A percentile compares a stretch with the other conserved stretches of the same genome.
These are phyloP conservation scores for Osmanthus fragrans DNA, from an alignment of 257 asterid species.

Conservation along the genomic window DNA sequence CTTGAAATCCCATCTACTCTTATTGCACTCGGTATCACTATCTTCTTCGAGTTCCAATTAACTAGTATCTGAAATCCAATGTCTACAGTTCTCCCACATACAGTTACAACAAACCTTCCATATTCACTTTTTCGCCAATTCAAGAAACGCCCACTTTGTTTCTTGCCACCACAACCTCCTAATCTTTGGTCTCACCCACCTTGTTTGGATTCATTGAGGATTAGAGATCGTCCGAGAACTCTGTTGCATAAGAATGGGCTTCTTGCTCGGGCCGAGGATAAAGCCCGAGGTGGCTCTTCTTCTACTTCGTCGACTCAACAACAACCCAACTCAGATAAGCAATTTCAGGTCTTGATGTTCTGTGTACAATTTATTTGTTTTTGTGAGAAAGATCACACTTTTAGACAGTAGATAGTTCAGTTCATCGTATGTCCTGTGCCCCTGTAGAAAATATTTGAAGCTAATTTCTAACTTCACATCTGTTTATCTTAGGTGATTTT, in stretches of 20 bases:
- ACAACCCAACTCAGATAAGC: constrained; percentile 36
- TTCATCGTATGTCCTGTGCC: background rate
- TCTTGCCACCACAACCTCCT: constrained; percentile 15
- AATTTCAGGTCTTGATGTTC: constrained; percentile 44
- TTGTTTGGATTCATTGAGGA: constrained; percentile 20
- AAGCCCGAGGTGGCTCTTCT: constrained; percentile 47
- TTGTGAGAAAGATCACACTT: constrained; percentile 5
- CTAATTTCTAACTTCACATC: background rate
- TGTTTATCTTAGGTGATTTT: background rate
- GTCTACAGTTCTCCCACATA: constrained; percentile 48
- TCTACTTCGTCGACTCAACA: constrained; percentile 46
- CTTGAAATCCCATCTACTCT: constrained; percentile 19
- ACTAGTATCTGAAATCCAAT: constrained; percentile 27
- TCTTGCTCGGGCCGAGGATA: constrained; percentile 71
- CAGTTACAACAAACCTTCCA: constrained; percentile 31
- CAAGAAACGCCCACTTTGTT: constrained; percentile 25
- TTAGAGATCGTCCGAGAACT: constrained; percentile 30
- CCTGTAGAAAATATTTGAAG: background rate
- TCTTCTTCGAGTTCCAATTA: constrained; percentile 19
- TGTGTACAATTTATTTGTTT: background rate
- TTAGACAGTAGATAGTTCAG: background rate
- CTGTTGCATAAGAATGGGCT: constrained; percentile 49
- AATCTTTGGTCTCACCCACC: constrained; percentile 29
- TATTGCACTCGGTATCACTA: background rate
- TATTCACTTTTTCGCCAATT: constrained; percentile 31